A percentile compares a stretch with the other conserved stretches of the same genome.
Conservation (phyloP, 306 rosid species). For the Castanospermum australe region DNA sequence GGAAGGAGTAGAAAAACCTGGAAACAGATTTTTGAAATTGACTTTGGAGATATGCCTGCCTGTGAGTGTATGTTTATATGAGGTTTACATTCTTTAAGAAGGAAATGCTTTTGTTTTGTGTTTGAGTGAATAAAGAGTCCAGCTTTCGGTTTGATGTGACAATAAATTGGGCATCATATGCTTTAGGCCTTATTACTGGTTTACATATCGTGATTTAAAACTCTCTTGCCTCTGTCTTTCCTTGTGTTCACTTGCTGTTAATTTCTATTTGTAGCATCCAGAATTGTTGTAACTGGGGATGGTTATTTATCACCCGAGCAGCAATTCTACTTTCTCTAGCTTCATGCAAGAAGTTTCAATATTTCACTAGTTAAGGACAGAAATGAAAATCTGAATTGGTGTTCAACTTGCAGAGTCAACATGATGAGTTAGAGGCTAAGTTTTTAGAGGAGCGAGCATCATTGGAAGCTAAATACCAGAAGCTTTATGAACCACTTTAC, state of each 20-base stretch:
- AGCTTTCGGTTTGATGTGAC: background rate
- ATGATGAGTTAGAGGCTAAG: slow-evolving; percentile 43
- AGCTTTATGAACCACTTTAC: slow-evolving; percentile 47
- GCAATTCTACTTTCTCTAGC: background rate
- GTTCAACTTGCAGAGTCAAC: slow-evolving; percentile 35
- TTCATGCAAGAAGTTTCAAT: background rate
- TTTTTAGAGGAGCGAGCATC: slow-evolving; percentile 48
- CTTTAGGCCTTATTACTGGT: background rate
- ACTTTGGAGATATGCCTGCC: background rate
- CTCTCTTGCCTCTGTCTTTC: background rate
- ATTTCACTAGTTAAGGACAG: background rate
- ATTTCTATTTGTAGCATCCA: background rate
- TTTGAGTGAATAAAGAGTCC: background rate
- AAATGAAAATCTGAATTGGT: slow-evolving; percentile 12
- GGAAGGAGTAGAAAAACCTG: background rate
- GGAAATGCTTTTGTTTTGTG: background rate
- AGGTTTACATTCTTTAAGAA: no score
- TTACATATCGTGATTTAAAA: background rate
- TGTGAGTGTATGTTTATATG: background rate
- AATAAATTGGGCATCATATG: background rate
- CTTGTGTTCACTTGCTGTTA: background rate
- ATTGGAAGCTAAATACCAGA: slow-evolving; percentile 54
- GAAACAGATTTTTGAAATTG: background rate
- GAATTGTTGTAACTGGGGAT: background rate
- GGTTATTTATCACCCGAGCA: background rate